Evolutionary conservation across 2,329 filamentous ascomycete genomes (phyloP).

Genomic region (Colletotrichum melonis): DNA sequence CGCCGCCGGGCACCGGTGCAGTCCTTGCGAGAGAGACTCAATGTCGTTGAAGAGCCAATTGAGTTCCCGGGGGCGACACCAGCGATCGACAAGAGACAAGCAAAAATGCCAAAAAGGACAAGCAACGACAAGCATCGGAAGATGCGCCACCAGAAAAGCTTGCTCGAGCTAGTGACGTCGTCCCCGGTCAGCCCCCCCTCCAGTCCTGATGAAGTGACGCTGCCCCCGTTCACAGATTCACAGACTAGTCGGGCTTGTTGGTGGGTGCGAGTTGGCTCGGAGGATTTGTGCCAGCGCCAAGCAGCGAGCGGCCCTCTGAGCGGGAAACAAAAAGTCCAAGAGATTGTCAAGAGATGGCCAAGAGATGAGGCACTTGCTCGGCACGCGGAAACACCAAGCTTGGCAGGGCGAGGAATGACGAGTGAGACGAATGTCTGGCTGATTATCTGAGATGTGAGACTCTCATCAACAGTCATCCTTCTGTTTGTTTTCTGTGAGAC

Average conservation of each 20-base stretch:
- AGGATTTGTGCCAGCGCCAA: constrained; percentile 21
- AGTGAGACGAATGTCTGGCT: background rate
- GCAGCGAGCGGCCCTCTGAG: background rate
- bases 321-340: background rate
- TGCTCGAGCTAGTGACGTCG: constrained; percentile 27
- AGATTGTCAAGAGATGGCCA: constrained; percentile 30
- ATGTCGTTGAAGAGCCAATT: background rate
- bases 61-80: background rate
- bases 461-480: background rate
- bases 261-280: background rate
- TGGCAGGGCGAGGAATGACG: constrained; percentile 7
- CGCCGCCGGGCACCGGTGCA: background rate
- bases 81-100: background rate
- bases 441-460: background rate
- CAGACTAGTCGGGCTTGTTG: too few relatives aligned
- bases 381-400: constrained; percentile 10
- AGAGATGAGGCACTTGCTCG: constrained; percentile 33
- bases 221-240: background rate
- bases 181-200: background rate
- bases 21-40: background rate
- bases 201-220: background rate
- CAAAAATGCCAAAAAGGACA: background rate
- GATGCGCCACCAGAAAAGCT: constrained; percentile 30
- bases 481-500: background rate
- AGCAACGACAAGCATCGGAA: constrained; percentile 23